Conservation (phyloP, 352 stramenopile species). For the Globisporangium spiculum region DNA sequence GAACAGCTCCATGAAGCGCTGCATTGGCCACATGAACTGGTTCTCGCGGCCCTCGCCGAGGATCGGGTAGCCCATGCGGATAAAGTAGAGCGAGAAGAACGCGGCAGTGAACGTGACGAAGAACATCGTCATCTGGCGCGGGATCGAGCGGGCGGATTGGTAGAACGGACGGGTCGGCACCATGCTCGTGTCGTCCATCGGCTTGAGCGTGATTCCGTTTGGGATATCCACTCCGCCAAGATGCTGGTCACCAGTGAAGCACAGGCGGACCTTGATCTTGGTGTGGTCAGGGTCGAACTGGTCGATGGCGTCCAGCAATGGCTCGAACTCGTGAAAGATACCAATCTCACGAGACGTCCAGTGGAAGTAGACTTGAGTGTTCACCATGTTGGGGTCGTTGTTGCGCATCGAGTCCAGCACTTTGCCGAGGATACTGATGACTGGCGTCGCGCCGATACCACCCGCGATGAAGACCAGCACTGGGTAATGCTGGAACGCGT, state of each 20-base stretch:
- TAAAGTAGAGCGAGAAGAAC: slow-evolving; percentile 69
- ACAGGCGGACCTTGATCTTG: slow-evolving; percentile 69
- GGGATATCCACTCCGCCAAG: slow-evolving; percentile 68
- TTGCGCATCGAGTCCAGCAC: slow-evolving; percentile 80
- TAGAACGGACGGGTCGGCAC: slow-evolving; percentile 76
- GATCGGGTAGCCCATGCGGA: slow-evolving; percentile 70
- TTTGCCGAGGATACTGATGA: slow-evolving; percentile 88
- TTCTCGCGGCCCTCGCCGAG: slow-evolving; percentile 53
- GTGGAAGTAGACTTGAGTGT: slow-evolving; percentile 81
- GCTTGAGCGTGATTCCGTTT: slow-evolving; percentile 72
- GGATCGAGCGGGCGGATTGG: slow-evolving; percentile 61
- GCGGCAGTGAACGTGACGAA: slow-evolving; percentile 77
- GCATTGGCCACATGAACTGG: slow-evolving; percentile 81
- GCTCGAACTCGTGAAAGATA: slow-evolving; percentile 86
- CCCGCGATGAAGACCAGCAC: slow-evolving; percentile 76
- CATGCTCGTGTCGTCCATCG: slow-evolving; percentile 81
- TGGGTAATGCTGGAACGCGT: slow-evolving; percentile 80
- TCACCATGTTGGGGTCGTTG: slow-evolving; percentile 63
- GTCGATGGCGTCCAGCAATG: slow-evolving; percentile 72
- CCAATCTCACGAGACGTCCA: slow-evolving; percentile 82
- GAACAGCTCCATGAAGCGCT: slow-evolving; percentile 75
- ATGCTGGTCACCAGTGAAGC: slow-evolving; percentile 81
- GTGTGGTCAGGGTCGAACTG: slow-evolving; percentile 67
- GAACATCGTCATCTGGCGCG: slow-evolving; percentile 75
- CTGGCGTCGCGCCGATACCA: slow-evolving; percentile 87